These are phyloP conservation scores for Aphanoascus verrucosus DNA, from an alignment of 2,329 filamentous ascomycete species.

Conservation along the genomic window DNA sequence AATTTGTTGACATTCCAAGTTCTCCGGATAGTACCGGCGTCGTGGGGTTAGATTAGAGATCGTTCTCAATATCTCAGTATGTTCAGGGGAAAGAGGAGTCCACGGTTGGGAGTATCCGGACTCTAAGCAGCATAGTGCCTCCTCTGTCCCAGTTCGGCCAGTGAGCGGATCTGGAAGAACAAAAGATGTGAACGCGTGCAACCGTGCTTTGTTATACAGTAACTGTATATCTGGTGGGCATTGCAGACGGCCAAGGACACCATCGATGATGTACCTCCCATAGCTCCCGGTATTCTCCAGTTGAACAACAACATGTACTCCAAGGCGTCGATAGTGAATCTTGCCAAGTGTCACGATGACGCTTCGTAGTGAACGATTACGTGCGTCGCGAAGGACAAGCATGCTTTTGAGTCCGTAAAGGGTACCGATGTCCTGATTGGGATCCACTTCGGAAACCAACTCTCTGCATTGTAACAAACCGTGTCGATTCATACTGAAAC, in stretches of 20 bases:
- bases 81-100: slow-evolving; percentile 12
- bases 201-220: slow-evolving; percentile 48
- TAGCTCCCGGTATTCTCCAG: slow-evolving; percentile 34
- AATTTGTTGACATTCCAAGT: slow-evolving; percentile 19
- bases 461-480: slow-evolving; percentile 40
- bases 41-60: slow-evolving; percentile 21
- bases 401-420: slow-evolving; percentile 51
- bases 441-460: slow-evolving; percentile 44
- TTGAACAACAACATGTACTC: slow-evolving; percentile 37
- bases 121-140: slow-evolving; percentile 21
- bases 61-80: slow-evolving; percentile 14
- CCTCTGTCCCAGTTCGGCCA: slow-evolving; percentile 24
- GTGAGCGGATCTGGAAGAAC: slow-evolving; percentile 24
- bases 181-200: slow-evolving; percentile 27
- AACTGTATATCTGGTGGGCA: slow-evolving; percentile 48
- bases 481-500: slow-evolving; percentile 41
- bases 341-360: slow-evolving; percentile 46
- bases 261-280: slow-evolving; percentile 44
- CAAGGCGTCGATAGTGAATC: slow-evolving; percentile 21
- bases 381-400: slow-evolving; percentile 39
- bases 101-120: slow-evolving; percentile 16
- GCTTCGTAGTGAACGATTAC: slow-evolving; percentile 38
- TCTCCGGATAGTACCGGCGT: slow-evolving; percentile 23
- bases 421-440: slow-evolving; percentile 49
- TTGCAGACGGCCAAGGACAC: slow-evolving; percentile 45